A percentile compares a stretch with the other conserved stretches of the same genome.
phyloP scores from a whole-genome alignment of 1,139 yeast genomes.

The Saccharomyces hybrid region DNA sequence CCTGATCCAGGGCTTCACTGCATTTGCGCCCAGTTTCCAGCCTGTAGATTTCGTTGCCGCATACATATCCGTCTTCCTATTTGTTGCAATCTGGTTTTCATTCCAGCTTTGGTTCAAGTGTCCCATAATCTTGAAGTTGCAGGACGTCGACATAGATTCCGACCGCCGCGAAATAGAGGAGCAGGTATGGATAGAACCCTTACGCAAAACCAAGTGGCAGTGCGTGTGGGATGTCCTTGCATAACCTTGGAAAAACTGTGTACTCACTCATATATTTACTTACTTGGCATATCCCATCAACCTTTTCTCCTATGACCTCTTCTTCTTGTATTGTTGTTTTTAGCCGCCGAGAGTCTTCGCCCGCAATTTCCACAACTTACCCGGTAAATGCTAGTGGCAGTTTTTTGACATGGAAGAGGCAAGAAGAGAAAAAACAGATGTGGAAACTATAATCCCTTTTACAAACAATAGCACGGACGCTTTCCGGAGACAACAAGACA shows the following conservation, averaged over 20 bases:
- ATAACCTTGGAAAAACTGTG: not conserved
- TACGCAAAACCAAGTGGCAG: not conserved
- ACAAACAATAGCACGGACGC: not conserved
- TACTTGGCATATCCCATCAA: not conserved
- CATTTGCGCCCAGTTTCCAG: constrained; percentile 36
- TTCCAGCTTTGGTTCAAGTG: constrained; percentile 42
- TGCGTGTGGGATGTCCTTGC: not conserved
- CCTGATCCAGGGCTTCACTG: constrained; percentile 37
- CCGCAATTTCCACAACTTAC: not conserved
- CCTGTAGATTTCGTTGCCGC: constrained; percentile 49
- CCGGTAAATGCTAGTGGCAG: not conserved
- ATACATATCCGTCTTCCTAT: constrained; percentile 47
- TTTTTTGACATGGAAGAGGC: not conserved
- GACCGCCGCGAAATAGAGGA: constrained; percentile 49
- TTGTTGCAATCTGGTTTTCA: constrained; percentile 38
- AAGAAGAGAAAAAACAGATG: not conserved
- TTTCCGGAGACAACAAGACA: not conserved
- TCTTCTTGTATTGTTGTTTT: not conserved
- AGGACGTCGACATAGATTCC: constrained; percentile 51
- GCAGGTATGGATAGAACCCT: not conserved
- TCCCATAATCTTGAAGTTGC: constrained; percentile 36
- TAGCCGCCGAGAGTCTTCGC: not conserved
- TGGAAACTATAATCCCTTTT: not conserved
- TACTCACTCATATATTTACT: not conserved
- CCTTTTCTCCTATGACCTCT: not conserved